Base-by-base conservation (phyloP, 345 rosid species). In the Gossypium anomalum region DNA sequence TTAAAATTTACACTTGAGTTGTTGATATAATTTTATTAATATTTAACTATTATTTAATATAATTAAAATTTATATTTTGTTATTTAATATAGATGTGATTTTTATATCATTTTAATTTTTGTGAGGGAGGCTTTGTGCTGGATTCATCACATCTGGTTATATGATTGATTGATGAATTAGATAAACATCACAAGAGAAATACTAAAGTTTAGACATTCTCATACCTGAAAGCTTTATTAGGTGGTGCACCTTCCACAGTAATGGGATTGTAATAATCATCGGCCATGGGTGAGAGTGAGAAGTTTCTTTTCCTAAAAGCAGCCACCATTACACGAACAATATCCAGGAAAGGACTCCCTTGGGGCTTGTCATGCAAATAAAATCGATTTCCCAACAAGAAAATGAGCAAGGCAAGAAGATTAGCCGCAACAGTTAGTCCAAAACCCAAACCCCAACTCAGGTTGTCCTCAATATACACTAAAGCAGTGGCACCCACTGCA, bases 181-280 rank as follows among this genome's bases (percentile, higher is more conserved):
- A 5, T 34, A 5, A 34, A 34, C 7, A 34, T 34, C 41, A 34
- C 41, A 34, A 5, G 41, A 34, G 41, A 34, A 34, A 34, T 34
- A 34, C 41, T 34, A 34, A 29, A 34, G 41, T 34, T 34, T 34
- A 34, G 41, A 34, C 41, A 34, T 34, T 5, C 7, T 25, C 45
- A 25, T 76, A 82, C 85, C 85, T 80, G 78, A 85, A 72, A 27
- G 80, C 67, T 5, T 76, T 65, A n/a, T 1, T 63, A 56, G 79
- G 71, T 7, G 10, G 22, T 23, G 48, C 9, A 15, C 67, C 57
- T 59, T 19, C 20, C 13, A 43, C 2, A 19, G 11, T 9, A 9
- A 49, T 60, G 8, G 43, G 45, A 49, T 73, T 58, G 57, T 74
- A 29, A 27, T 78, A 78, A 57, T 78, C 77, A 23, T 57, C 13